phyloP scores from a whole-genome alignment of 129 eudicot species.

The Tagetes patula region DNA sequence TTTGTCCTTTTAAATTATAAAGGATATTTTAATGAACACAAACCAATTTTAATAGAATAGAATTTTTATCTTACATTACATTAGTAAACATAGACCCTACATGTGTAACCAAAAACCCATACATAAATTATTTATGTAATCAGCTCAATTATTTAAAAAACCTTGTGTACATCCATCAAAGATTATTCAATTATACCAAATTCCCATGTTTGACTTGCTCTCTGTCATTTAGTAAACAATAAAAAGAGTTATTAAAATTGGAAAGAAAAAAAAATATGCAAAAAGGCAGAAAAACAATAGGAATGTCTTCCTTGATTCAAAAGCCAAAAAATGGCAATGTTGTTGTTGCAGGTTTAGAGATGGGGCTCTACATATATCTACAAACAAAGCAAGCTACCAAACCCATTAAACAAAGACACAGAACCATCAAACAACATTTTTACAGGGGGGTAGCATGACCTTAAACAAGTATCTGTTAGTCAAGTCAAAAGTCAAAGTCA shows the following conservation, averaged over 20 bases:
- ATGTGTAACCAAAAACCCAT: too few relatives aligned
- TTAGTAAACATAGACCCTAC: too few relatives aligned
- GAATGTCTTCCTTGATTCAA: conserved; percentile 21
- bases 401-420: conserved; percentile 19
- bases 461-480: conserved; percentile 37
- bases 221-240: background rate
- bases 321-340: conserved; percentile 32
- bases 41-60: too few relatives aligned
- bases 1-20: too few relatives aligned
- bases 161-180: too few relatives aligned
- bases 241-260: background rate
- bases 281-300: conserved; percentile 18
- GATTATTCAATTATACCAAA: too few relatives aligned
- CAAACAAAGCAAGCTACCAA: conserved; percentile 24
- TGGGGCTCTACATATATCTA: conserved; percentile 30
- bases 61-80: too few relatives aligned
- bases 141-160: too few relatives aligned
- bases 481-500: conserved; percentile 36
- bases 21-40: too few relatives aligned
- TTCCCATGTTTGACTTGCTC: too few relatives aligned
- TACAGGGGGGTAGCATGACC: conserved; percentile 21
- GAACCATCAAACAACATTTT: conserved; percentile 23
- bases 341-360: conserved; percentile 25
- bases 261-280: background rate
- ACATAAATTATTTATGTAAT: too few relatives aligned